Percentiles rank a stretch among this genome's conserved stretches.
Evolutionary conservation across 495 filamentous ascomycete species (phyloP).

Genomic region (Letharia lupina): DNA sequence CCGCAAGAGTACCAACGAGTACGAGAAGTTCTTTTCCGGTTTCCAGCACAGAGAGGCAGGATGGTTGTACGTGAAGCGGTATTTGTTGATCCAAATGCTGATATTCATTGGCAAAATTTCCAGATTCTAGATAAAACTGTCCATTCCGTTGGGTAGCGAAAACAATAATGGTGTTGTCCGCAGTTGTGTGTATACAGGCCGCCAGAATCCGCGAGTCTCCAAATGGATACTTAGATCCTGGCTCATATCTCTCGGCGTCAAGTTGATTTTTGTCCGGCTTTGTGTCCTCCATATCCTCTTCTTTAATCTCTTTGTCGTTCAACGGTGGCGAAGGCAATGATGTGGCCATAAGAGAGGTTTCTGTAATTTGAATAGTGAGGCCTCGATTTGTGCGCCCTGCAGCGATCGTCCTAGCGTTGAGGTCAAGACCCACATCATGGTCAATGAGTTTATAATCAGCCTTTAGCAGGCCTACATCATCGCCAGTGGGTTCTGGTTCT

Average conservation of each 20-base stretch:
- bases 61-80: constrained; percentile 2
- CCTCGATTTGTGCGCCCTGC: constrained; percentile 35
- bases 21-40: not conserved
- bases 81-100: not conserved
- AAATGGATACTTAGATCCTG: constrained; percentile 6
- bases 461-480: not conserved
- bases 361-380: constrained; percentile 49
- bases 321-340: not conserved
- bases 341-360: constrained; percentile 6
- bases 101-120: constrained; percentile 6
- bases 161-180: not conserved
- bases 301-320: not conserved
- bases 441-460: not conserved
- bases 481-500: not conserved
- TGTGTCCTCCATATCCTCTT: constrained; percentile 4
- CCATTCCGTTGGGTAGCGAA: not conserved
- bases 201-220: not conserved
- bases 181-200: constrained; percentile 1
- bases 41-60: not conserved
- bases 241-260: not conserved
- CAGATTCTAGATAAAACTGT: constrained; percentile 11
- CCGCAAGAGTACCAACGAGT: constrained; percentile 13
- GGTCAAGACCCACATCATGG: constrained; percentile 36
- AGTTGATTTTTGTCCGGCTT: not conserved
- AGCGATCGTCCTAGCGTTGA: constrained; percentile 49